These are phyloP conservation scores for Achaetomiella virescens DNA, from an alignment of 495 filamentous ascomycete genomes.

Conservation along the genomic window DNA sequence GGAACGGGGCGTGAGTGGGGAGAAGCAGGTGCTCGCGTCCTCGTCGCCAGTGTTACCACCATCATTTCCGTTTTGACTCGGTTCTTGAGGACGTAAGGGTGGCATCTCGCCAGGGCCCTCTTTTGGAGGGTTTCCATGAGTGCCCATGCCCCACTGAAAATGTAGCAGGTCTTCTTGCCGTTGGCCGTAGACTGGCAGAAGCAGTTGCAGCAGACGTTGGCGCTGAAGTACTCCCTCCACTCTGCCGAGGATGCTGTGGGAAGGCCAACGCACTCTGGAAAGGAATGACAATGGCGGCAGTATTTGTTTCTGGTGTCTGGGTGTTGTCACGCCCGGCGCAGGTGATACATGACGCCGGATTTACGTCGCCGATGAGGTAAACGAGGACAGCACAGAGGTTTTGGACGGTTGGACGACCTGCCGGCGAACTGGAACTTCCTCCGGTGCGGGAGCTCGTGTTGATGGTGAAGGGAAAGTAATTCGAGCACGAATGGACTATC, in stretches of 20 bases:
- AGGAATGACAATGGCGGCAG: not conserved
- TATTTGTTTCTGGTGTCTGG: too few relatives aligned
- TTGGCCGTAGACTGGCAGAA: not conserved
- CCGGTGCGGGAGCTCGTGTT: not conserved
- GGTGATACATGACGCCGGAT: not conserved
- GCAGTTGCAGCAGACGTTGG: not conserved
- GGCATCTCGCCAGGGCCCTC: too few relatives aligned
- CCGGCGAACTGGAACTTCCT: slow-evolving; percentile 7
- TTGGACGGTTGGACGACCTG: not conserved
- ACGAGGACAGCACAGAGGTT: slow-evolving; percentile 7
- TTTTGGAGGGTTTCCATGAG: too few relatives aligned
- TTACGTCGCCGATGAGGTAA: slow-evolving; percentile 4
- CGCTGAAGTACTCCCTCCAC: not conserved
- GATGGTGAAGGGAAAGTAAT: slow-evolving; percentile 1
- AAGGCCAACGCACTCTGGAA: not conserved
- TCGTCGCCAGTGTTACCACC: too few relatives aligned
- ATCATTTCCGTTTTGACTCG: too few relatives aligned
- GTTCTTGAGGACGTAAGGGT: too few relatives aligned
- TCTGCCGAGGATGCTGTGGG: not conserved
- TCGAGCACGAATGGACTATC: not conserved
- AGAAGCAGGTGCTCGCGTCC: not conserved
- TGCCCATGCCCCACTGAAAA: too few relatives aligned
- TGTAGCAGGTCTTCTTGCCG: not conserved
- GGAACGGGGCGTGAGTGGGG: not conserved
- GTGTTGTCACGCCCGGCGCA: not conserved